Conservation (phyloP, 306 rosid species). For the apple (Malus domestica) region ASM211411v1 NC_041798.1:41064001-41064500, state of each 20-base stretch:
- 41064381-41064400: too few species aligned
- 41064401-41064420: neutral
- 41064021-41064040: conserved; percentile 92
- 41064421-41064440: neutral
- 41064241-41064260: neutral
- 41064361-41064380: too few species aligned
- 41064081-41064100: conserved; percentile 65
- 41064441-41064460: neutral
- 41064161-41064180: conserved; percentile 60
- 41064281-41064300: neutral
- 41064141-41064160: conserved; percentile 73
- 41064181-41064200: conserved; percentile 34
- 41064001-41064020: conserved; percentile 63
- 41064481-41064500: too few species aligned
- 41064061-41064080: conserved; percentile 51
- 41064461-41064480: too few species aligned
- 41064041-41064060: conserved; percentile 41
- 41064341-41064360: too few species aligned
- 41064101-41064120: conserved; percentile 88
- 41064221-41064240: neutral
- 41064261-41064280: neutral
- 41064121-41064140: conserved; percentile 85
- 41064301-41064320: neutral
- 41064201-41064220: too few species aligned
- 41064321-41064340: neutral